Evolutionary conservation across 176 grass and related monocot genomes (phyloP).

Genomic region (Paspalum notatum): DNA sequence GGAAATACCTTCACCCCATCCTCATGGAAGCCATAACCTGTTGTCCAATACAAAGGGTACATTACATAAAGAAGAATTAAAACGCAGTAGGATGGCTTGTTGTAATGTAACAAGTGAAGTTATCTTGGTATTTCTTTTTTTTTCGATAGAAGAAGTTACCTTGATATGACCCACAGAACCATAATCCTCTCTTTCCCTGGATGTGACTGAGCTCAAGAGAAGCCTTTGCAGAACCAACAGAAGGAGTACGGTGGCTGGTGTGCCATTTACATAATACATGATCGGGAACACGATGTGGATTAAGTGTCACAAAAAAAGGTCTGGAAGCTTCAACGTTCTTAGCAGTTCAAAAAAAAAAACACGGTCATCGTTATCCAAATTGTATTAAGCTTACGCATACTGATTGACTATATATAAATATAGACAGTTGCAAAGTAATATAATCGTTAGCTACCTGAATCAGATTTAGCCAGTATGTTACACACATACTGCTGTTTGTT

Average conservation of each 20-base stretch:
- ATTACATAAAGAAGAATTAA: constrained; percentile 10
- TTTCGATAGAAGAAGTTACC: constrained; percentile 32
- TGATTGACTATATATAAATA: not conserved
- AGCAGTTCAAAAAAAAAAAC: not conserved
- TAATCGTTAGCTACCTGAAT: constrained; percentile 54
- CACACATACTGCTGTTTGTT: constrained; percentile 53
- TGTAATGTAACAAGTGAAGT: not conserved
- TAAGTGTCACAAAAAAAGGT: constrained; percentile 75
- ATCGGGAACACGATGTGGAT: constrained; percentile 59
- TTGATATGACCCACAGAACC: constrained; percentile 89
- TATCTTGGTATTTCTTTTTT: not conserved
- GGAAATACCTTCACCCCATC: constrained; percentile 63
- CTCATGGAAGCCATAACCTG: constrained; percentile 85
- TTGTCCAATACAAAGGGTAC: constrained; percentile 6
- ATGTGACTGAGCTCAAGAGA: constrained; percentile 62
- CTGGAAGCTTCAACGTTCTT: constrained; percentile 64
- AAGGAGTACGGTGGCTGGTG: constrained; percentile 70
- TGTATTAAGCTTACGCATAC: not conserved
- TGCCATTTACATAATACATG: constrained; percentile 69
- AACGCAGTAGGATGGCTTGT: not conserved
- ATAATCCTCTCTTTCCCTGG: constrained; percentile 73
- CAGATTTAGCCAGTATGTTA: constrained; percentile 90
- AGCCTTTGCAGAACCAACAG: constrained; percentile 67
- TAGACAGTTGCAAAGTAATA: not conserved
- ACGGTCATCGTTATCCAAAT: not conserved